Conservation (phyloP, 2,329 filamentous ascomycete species). For the Phaeomoniella chlamydospora region DNA sequence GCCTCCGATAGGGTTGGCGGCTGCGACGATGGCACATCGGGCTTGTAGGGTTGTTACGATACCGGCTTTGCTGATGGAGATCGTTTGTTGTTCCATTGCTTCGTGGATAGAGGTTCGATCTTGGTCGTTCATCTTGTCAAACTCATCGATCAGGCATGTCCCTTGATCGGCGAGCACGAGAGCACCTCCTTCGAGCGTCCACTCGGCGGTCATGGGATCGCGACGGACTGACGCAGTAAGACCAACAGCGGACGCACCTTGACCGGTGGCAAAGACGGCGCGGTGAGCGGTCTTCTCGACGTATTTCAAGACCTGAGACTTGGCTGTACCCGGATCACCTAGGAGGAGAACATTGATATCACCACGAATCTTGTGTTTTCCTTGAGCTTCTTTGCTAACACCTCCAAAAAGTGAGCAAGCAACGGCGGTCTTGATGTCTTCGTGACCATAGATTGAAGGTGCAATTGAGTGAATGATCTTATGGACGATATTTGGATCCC, state of each 20-base stretch:
- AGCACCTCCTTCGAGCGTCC: slow-evolving; percentile 92
- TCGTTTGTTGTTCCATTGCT: slow-evolving; percentile 99
- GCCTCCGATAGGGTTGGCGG: slow-evolving; percentile 89
- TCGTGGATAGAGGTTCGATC: slow-evolving; percentile 97
- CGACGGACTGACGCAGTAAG: slow-evolving; percentile 90
- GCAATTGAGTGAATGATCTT: slow-evolving; percentile 88
- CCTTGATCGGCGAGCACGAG: slow-evolving; percentile 89
- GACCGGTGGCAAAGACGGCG: slow-evolving; percentile 92
- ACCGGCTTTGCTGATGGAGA: slow-evolving; percentile 95
- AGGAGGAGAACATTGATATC: slow-evolving; percentile 97
- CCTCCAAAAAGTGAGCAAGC: slow-evolving; percentile 90
- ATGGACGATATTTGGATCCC: slow-evolving; percentile 82
- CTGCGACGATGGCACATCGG: slow-evolving; percentile 88
- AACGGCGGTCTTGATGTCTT: slow-evolving; percentile 92
- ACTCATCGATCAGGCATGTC: slow-evolving; percentile 94
- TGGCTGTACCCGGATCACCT: slow-evolving; percentile 93
- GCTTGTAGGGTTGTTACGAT: slow-evolving; percentile 96
- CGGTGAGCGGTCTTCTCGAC: slow-evolving; percentile 94
- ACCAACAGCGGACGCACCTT: slow-evolving; percentile 94
- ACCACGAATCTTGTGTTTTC: slow-evolving; percentile 79
- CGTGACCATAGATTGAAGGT: slow-evolving; percentile 93
- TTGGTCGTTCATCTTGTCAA: slow-evolving; percentile 99
- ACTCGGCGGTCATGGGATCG: slow-evolving; percentile 89
- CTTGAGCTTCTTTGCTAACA: slow-evolving; percentile 80
- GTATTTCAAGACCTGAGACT: slow-evolving; percentile 95